Percentiles rank a stretch among this genome's conserved stretches.
Conservation (phyloP, 768 basidiomycete genomes). For the Boletus sensibilis region DNA sequence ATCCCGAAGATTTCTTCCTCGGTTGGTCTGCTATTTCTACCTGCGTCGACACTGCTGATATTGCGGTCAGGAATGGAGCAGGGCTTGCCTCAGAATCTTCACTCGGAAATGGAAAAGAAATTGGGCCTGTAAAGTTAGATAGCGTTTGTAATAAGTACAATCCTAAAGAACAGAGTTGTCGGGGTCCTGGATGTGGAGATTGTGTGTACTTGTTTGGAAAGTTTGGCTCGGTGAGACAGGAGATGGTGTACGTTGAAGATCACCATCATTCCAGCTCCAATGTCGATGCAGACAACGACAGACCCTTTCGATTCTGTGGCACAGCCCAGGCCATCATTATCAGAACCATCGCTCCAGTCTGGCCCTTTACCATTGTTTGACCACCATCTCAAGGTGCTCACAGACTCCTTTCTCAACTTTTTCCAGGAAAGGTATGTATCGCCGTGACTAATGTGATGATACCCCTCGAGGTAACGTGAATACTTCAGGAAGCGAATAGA, state of each 20-base stretch:
- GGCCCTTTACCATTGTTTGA: constrained; percentile 75
- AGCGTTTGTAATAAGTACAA: neutral
- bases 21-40: constrained; percentile 43
- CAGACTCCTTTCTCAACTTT: constrained; percentile 75
- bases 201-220: constrained; percentile 28
- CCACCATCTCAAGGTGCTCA: constrained; percentile 61
- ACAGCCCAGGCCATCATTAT: constrained; percentile 25
- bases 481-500: constrained; percentile 72
- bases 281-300: constrained; percentile 16
- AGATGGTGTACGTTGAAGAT: neutral
- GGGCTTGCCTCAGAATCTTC: constrained; percentile 52
- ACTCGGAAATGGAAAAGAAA: constrained; percentile 67
- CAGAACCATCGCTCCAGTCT: constrained; percentile 30
- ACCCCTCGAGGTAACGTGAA: constrained; percentile 18
- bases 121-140: constrained; percentile 39
- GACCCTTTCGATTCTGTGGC: constrained; percentile 26
- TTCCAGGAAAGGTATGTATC: constrained; percentile 75
- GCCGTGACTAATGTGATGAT: constrained; percentile 15
- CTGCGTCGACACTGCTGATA: constrained; percentile 3
- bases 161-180: neutral
- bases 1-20: constrained; percentile 75
- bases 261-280: constrained; percentile 10
- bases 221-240: constrained; percentile 3
- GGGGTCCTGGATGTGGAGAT: constrained; percentile 7
- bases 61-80: constrained; percentile 50